A percentile compares a stretch with the other conserved stretches of the same genome.
These are phyloP conservation scores for Roridomyces roridus DNA, from an alignment of 768 basidiomycete species.

Conservation along the genomic window DNA sequence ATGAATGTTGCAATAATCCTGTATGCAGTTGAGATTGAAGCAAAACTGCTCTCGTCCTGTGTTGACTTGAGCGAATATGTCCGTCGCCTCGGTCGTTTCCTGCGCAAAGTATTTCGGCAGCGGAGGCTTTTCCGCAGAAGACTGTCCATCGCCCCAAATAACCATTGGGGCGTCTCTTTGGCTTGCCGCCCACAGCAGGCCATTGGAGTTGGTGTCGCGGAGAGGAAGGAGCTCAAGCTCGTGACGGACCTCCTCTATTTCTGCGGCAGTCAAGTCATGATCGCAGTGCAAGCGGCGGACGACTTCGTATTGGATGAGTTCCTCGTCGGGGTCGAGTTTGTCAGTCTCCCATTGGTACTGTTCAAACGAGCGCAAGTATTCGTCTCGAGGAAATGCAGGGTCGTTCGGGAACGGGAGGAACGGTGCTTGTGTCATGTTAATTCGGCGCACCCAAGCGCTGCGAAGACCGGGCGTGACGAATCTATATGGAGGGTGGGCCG, in stretches of 20 bases:
- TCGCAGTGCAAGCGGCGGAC: constrained; percentile 41
- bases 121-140: not conserved
- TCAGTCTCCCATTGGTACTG: not conserved
- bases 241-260: constrained; percentile 41
- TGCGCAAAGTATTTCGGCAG: constrained; percentile 1
- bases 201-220: constrained; percentile 33
- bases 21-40: constrained; percentile 7
- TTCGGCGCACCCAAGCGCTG: not conserved
- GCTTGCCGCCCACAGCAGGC: constrained; percentile 47
- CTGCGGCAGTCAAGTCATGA: constrained; percentile 34
- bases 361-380: not conserved
- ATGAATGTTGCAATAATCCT: not conserved
- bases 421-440: not conserved
- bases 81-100: not conserved
- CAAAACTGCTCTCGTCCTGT: not conserved
- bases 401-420: constrained; percentile 1
- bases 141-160: constrained; percentile 6
- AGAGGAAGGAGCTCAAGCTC: constrained; percentile 32
- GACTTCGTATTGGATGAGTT: constrained; percentile 55
- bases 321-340: constrained; percentile 33
- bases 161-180: constrained; percentile 5
- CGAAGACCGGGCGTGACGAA: not conserved
- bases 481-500: not conserved
- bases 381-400: not conserved
- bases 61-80: not conserved